Evolutionary conservation across 1,284 basidiomycete genomes (phyloP).

Genomic region (Heterobasidion annosum): DNA sequence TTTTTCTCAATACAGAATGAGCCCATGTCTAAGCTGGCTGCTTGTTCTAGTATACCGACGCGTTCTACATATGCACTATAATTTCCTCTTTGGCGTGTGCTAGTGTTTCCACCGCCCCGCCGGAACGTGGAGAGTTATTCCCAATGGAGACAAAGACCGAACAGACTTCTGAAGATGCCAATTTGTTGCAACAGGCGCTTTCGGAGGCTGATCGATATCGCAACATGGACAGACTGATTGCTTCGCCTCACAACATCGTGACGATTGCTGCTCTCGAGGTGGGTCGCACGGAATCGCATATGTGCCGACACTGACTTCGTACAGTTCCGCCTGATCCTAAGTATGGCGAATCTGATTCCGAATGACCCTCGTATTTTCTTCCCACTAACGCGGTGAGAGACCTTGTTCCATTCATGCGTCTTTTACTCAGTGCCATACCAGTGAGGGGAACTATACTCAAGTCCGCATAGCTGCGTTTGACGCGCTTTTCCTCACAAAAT

Average conservation of each 20-base stretch:
- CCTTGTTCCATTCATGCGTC: background rate
- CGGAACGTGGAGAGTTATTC: constrained; percentile 70
- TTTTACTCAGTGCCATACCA: constrained; percentile 22
- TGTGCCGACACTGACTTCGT: constrained; percentile 4
- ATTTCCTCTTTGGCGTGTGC: constrained; percentile 79
- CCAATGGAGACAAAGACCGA: constrained; percentile 56
- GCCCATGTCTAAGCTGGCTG: constrained; percentile 7
- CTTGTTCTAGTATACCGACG: constrained; percentile 71
- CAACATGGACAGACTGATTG: constrained; percentile 91
- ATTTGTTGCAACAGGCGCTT: constrained; percentile 63
- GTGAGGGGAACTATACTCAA: constrained; percentile 89
- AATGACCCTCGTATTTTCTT: constrained; percentile 81
- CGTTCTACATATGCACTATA: constrained; percentile 83
- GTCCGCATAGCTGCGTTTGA: constrained; percentile 92
- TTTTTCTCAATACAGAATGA: background rate
- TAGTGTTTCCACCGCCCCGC: constrained; percentile 62
- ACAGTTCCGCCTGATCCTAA: constrained; percentile 78
- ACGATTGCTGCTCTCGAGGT: constrained; percentile 88
- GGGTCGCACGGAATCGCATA: constrained; percentile 14
- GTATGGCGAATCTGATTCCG: constrained; percentile 73
- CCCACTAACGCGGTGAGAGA: constrained; percentile 74
- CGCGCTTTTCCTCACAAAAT: constrained; percentile 85
- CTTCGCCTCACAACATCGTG: constrained; percentile 91
- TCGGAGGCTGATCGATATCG: constrained; percentile 87
- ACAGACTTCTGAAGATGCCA: constrained; percentile 56